Evolutionary conservation across 805 yeast genomes (phyloP), one percentile per base, ranked within the genome.

Genomic region (Blastobotrys robertii): DNA sequence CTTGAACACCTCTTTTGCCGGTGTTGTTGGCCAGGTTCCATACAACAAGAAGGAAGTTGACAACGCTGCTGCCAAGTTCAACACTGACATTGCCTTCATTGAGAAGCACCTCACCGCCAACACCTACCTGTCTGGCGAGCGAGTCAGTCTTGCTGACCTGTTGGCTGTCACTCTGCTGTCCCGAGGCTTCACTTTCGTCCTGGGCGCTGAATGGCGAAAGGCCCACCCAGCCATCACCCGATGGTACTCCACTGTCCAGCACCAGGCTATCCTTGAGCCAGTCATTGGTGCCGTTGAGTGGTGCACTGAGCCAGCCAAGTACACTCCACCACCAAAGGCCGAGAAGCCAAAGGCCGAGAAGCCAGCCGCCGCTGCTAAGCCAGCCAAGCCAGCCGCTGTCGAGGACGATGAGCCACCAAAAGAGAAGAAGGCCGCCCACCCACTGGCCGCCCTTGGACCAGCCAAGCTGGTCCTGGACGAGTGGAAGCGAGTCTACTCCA

Each of bases 401-500:
- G 66, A 67, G 54, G 64, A 65, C 25, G 68, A 62, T 12, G 67
- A 63, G 42, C 68, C 74, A 42, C 72, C 69, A 50, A 74, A 70
- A 60, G 59, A 51, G 44, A 82, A 82, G 73, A 84, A 84, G 72
- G 76, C 87, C 54, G 83, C 82, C 68, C 97, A 90, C 72, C 97
- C 97, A 62, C 77, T 88, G 65, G 94, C 78, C 65, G 70, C 73
- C 47, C 77, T 90, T 52, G 94, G 92, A 58, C 81, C 76, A 63
- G 65, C 85, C 48, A 70, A 73, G 55, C 70, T 79, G 56, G 68
- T 77, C 49, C 59, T 90, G 51, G 97, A 90, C 63, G 92, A 85
- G 68, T 88, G 96, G 94, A 92, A 92, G 79, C 83, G 96, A 73
- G 70, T 70, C 54, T 90, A 92, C 81, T 87, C 97, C 52, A 92